Conservation (phyloP, 352 stramenopile species). For the Pythium coloratum region DNA sequence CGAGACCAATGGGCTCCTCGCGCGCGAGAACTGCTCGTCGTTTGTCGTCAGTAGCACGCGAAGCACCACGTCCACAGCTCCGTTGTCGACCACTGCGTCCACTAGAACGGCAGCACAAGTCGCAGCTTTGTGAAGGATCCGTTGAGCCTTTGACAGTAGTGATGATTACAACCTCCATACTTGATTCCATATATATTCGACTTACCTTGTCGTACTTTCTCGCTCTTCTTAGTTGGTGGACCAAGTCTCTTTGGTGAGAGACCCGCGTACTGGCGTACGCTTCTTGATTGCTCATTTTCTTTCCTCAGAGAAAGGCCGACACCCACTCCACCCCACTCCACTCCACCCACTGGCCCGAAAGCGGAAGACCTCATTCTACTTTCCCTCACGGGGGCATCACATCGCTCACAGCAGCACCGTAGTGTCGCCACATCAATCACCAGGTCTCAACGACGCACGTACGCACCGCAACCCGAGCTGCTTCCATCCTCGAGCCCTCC, state of each 20-base stretch:
- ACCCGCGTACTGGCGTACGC: not conserved
- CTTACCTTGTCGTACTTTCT: conserved; percentile 12
- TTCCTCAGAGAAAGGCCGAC: not conserved
- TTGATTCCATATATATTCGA: conserved; percentile 1
- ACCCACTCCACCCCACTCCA: not conserved
- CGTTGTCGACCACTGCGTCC: not conserved
- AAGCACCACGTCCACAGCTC: conserved; percentile 4
- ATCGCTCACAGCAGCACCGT: not conserved
- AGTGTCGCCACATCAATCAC: conserved; percentile 2
- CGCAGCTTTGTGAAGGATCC: not conserved
- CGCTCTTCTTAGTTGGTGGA: not conserved
- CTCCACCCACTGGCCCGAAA: not conserved
- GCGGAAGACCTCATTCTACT: conserved; percentile 1
- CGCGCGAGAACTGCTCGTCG: conserved; percentile 25
- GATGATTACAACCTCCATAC: not conserved
- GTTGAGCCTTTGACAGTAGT: no score
- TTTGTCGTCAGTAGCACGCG: conserved; percentile 1
- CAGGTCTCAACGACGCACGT: not conserved
- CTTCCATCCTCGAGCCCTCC: not conserved
- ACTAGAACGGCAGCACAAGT: not conserved
- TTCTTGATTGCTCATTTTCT: not conserved
- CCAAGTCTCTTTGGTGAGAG: not conserved
- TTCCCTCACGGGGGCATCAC: conserved; percentile 2
- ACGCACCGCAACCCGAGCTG: not conserved
- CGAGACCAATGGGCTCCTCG: conserved; percentile 6